A percentile compares a stretch with the other conserved stretches of the same genome.
Conservation (phyloP, 768 basidiomycete genomes). For the Daedaleopsis nitida region DNA sequence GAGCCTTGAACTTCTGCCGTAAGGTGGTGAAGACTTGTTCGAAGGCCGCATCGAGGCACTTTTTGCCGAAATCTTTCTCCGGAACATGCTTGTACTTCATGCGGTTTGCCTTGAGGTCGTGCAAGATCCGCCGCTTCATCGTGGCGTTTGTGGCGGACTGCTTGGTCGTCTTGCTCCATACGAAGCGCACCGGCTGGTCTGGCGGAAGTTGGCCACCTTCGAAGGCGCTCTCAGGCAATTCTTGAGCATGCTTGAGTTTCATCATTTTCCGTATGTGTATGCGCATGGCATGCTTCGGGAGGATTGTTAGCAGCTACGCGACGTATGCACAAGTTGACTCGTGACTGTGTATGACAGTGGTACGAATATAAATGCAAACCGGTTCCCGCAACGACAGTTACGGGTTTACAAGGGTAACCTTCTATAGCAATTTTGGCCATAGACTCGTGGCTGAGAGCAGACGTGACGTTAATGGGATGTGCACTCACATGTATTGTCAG, state of each 20-base stretch:
- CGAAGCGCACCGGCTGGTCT: constrained; percentile 67
- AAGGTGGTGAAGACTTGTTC: constrained; percentile 73
- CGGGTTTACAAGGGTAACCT: too few species aligned
- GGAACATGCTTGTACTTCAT: constrained; percentile 62
- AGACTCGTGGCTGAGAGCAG: too few species aligned
- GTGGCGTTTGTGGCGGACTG: constrained; percentile 73
- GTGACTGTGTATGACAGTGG: too few species aligned
- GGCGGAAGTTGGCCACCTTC: constrained; percentile 51
- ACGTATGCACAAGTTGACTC: not conserved
- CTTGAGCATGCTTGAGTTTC: constrained; percentile 54
- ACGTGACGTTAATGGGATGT: not conserved
- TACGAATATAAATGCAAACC: too few species aligned
- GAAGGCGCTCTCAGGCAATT: constrained; percentile 60
- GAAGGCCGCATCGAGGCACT: constrained; percentile 60
- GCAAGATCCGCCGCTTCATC: constrained; percentile 67
- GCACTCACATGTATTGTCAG: constrained; percentile 65
- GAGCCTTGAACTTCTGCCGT: constrained; percentile 65
- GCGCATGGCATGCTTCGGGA: constrained; percentile 66
- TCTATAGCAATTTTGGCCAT: too few species aligned
- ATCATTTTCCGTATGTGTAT: constrained; percentile 63
- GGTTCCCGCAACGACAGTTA: too few species aligned
- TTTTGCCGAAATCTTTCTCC: constrained; percentile 66
- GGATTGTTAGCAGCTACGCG: not conserved
- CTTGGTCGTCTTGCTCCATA: constrained; percentile 78
- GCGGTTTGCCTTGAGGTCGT: constrained; percentile 59